These are phyloP conservation scores for Paraglomus brasilianum DNA, from an alignment of 192 early-diverging fungal species.

Conservation along the genomic window DNA sequence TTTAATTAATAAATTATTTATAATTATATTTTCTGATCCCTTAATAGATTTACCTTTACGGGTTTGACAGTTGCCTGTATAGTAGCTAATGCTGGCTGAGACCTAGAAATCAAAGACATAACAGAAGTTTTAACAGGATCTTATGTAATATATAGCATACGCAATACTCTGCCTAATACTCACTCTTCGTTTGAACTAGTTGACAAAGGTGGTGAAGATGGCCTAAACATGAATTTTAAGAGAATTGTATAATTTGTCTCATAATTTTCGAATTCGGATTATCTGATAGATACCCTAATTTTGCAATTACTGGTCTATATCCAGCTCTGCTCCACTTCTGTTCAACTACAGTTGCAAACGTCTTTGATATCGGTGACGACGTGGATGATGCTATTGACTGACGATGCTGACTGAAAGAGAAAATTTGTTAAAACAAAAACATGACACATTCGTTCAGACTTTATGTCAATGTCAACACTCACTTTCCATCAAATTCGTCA, in stretches of 20 bases:
- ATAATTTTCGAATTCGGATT: neutral
- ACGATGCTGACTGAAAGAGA: neutral
- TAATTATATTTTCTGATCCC: neutral
- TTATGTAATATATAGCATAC: neutral
- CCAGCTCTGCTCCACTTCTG: conserved; percentile 18
- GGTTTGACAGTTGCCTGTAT: conserved; percentile 3
- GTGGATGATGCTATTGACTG: neutral
- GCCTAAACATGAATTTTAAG: neutral
- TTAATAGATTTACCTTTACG: neutral
- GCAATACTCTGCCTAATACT: neutral
- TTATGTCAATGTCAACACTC: neutral
- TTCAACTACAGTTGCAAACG: neutral
- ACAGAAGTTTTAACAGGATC: neutral
- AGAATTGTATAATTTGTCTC: neutral
- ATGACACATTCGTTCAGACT: neutral
- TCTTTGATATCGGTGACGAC: neutral
- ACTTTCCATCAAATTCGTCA: conserved; percentile 26
- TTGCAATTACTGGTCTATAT: conserved; percentile 18
- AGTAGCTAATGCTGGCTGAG: neutral
- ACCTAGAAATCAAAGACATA: neutral
- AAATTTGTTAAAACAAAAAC: neutral
- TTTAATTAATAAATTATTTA: neutral
- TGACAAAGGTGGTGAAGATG: neutral
- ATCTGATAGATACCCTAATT: neutral
- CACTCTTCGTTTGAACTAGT: neutral